Evolutionary conservation across 768 basidiomycete species (phyloP).

Genomic region (Termitomyces sp.): DNA sequence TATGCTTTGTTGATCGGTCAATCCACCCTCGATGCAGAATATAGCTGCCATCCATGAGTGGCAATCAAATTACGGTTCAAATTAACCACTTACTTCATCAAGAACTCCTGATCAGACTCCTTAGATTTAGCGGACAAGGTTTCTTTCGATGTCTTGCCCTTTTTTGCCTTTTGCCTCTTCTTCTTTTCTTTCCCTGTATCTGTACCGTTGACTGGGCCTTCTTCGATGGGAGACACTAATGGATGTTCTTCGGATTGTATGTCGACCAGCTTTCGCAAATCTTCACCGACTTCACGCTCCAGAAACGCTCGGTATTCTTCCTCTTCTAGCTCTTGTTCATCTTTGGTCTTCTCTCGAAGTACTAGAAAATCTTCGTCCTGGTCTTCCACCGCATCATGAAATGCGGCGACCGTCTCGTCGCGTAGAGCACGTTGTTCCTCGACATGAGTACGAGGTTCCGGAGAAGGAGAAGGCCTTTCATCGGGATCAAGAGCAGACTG

Average conservation of each 20-base stretch:
- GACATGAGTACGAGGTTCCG: slow-evolving; percentile 47
- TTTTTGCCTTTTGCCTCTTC: slow-evolving; percentile 28
- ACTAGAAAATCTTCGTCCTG: slow-evolving; percentile 49
- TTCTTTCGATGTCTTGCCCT: slow-evolving; percentile 22
- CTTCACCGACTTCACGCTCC: slow-evolving; percentile 74
- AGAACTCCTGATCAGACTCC: slow-evolving; percentile 78
- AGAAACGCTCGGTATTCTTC: slow-evolving; percentile 83
- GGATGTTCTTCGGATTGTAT: slow-evolving; percentile 30
- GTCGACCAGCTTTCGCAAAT: slow-evolving; percentile 62
- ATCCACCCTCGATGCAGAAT: slow-evolving; percentile 98
- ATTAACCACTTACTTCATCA: slow-evolving; percentile 66
- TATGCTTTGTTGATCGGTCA: slow-evolving; percentile 62
- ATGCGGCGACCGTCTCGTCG: slow-evolving; percentile 80
- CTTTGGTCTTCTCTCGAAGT: slow-evolving; percentile 69
- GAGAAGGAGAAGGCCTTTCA: slow-evolving; percentile 62
- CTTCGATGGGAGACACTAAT: slow-evolving; percentile 6
- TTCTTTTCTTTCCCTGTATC: slow-evolving; percentile 44
- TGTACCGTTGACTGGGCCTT: slow-evolving; percentile 22
- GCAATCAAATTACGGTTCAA: background rate
- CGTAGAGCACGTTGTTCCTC: slow-evolving; percentile 75
- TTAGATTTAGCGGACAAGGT: slow-evolving; percentile 31
- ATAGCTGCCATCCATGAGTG: slow-evolving; percentile 49
- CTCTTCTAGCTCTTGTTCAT: slow-evolving; percentile 72
- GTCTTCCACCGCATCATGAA: slow-evolving; percentile 45
- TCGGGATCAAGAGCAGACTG: slow-evolving; percentile 47